These are phyloP conservation scores for Hypocreales sp. DNA, from an alignment of 2,329 filamentous ascomycete species.

Conservation along the genomic window DNA sequence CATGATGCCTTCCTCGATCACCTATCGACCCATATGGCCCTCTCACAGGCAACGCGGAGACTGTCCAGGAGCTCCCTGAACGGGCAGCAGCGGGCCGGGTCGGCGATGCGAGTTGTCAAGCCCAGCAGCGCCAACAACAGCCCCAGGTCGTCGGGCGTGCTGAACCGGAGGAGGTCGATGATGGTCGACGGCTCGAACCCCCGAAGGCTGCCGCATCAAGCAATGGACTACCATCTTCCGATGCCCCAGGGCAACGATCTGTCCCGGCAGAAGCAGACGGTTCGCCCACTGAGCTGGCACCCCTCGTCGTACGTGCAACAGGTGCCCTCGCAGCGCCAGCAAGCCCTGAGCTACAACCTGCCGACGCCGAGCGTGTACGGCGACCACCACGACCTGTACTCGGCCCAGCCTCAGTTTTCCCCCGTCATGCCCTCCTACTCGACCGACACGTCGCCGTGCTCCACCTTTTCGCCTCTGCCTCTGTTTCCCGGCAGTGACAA, in stretches of 20 bases:
- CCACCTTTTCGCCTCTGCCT: conserved; percentile 37
- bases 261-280: conserved; percentile 4
- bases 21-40: conserved; percentile 32
- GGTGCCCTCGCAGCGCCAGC: conserved; percentile 21
- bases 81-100: conserved; percentile 32
- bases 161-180: conserved; percentile 39
- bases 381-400: conserved; percentile 24
- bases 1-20: conserved; percentile 33
- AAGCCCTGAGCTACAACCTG: conserved; percentile 21
- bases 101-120: conserved; percentile 45
- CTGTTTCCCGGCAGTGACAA: conserved; percentile 23
- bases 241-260: conserved; percentile 1
- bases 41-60: conserved; percentile 29
- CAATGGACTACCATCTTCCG: conserved; percentile 19
- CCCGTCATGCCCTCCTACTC: conserved; percentile 41
- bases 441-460: conserved; percentile 39
- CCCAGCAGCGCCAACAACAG: conserved; percentile 55
- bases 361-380: conserved; percentile 20
- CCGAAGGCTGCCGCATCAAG: conserved; percentile 30
- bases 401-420: conserved; percentile 27
- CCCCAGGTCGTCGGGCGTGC: conserved; percentile 36
- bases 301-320: conserved; percentile 38
- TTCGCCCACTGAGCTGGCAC: conserved; percentile 50
- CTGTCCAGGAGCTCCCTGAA: conserved; percentile 33
- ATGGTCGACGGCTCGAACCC: conserved; percentile 32